These are phyloP conservation scores for Vicia faba DNA, from an alignment of 306 rosid genomes.

Conservation along the genomic window DNA sequence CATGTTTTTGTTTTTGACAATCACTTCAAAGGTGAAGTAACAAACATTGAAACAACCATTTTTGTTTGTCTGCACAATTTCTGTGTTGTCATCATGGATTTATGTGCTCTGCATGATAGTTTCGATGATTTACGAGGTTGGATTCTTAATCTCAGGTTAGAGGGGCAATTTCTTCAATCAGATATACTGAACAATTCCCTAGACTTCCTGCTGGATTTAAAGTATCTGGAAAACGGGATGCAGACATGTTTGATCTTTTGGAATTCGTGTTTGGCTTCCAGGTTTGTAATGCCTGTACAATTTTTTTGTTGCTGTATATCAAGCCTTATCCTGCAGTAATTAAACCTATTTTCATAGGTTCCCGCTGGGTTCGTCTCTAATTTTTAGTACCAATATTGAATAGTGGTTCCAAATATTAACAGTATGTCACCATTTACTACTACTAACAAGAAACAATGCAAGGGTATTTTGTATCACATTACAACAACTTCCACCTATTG, in stretches of 20 bases:
- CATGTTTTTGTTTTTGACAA: slow-evolving; percentile 13
- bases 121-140: slow-evolving; percentile 34
- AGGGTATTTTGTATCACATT: not conserved
- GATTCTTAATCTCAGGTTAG: slow-evolving; percentile 66
- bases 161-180: slow-evolving; percentile 80
- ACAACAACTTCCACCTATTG: not conserved
- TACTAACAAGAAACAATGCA: not conserved
- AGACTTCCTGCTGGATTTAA: slow-evolving; percentile 73
- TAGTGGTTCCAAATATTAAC: slow-evolving; percentile 3
- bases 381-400: slow-evolving; percentile 2
- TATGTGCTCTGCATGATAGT: slow-evolving; percentile 8
- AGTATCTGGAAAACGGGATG: slow-evolving; percentile 71
- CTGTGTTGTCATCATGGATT: slow-evolving; percentile 25
- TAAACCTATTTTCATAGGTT: slow-evolving; percentile 6
- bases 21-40: slow-evolving; percentile 15
- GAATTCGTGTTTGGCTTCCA: slow-evolving; percentile 91
- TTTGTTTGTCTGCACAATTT: slow-evolving; percentile 7
- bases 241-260: slow-evolving; percentile 91
- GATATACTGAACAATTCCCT: slow-evolving; percentile 77
- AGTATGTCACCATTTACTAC: slow-evolving; percentile 1
- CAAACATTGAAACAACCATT: slow-evolving; percentile 4
- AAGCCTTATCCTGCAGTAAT: slow-evolving; percentile 17
- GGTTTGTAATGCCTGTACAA: slow-evolving; percentile 53
- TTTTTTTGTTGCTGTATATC: slow-evolving; percentile 32
- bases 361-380: not conserved